A percentile compares a stretch with the other conserved stretches of the same genome.
Conservation (phyloP, 225 moss, liverwort and hornwort genomes). For the Neckera pumila region DNA sequence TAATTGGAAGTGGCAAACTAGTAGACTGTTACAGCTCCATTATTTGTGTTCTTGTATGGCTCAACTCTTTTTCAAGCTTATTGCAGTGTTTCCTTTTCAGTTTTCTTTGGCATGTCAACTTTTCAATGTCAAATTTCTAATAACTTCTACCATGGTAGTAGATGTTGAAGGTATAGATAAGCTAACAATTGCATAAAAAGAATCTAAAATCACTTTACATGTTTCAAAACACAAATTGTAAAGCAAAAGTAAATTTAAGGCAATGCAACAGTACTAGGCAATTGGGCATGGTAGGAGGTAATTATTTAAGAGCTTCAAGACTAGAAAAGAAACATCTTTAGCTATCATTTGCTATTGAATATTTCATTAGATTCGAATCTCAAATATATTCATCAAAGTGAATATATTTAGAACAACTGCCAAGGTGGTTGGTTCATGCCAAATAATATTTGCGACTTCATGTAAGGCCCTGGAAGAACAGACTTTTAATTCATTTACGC, state of each 20-base stretch:
- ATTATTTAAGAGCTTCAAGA: background rate
- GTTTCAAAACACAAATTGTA: too few species aligned
- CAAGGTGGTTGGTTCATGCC: background rate
- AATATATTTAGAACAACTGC: background rate
- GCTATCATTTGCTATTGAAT: too few species aligned
- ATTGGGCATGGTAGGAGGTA: rapidly evolving
- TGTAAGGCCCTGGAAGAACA: too few species aligned
- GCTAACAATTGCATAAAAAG: background rate
- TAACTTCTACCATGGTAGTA: background rate
- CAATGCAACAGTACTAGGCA: background rate
- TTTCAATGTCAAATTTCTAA: background rate
- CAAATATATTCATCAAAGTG: background rate
- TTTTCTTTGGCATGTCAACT: rapidly evolving
- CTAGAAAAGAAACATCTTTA: background rate
- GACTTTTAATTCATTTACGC: too few species aligned
- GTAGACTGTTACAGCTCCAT: rapidly evolving
- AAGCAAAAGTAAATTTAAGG: too few species aligned
- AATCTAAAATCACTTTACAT: background rate
- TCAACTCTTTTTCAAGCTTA: background rate
- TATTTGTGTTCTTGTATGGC: too few species aligned
- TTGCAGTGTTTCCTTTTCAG: rapidly evolving
- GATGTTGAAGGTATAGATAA: rapidly evolving
- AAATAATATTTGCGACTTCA: background rate
- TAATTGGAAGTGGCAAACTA: rapidly evolving
- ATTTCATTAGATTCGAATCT: background rate